These are phyloP conservation scores for Zygosaccharomyces siamensis DNA, from an alignment of 805 yeast genomes.

Conservation along the genomic window DNA sequence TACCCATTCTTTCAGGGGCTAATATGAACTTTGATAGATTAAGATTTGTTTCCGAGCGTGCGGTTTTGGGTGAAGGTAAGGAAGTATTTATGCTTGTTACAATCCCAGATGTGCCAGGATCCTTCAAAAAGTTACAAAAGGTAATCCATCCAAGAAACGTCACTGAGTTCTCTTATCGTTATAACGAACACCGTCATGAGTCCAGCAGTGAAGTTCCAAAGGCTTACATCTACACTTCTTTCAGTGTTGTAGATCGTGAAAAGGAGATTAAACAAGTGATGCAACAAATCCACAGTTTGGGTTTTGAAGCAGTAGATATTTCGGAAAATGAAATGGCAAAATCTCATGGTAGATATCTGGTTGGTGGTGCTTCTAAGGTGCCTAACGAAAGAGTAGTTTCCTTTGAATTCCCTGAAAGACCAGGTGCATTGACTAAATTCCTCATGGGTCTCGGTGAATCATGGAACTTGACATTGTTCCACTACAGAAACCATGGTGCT, in stretches of 20 bases:
- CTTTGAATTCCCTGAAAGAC: slow-evolving; percentile 96
- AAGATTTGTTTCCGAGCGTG: slow-evolving; percentile 94
- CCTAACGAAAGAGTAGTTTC: slow-evolving; percentile 71
- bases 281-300: slow-evolving; percentile 52
- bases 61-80: slow-evolving; percentile 96
- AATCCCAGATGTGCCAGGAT: slow-evolving; percentile 91
- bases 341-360: slow-evolving; percentile 91
- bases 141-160: slow-evolving; percentile 82
- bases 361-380: slow-evolving; percentile 81
- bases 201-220: slow-evolving; percentile 37
- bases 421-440: slow-evolving; percentile 86
- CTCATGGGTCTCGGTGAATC: slow-evolving; percentile 61
- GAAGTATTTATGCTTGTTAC: slow-evolving; percentile 89
- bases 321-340: slow-evolving; percentile 94
- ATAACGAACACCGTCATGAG: slow-evolving; percentile 40
- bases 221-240: slow-evolving; percentile 85
- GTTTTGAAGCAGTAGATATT: slow-evolving; percentile 75
- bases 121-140: slow-evolving; percentile 70
- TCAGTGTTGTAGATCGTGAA: slow-evolving; percentile 71
- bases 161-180: slow-evolving; percentile 92
- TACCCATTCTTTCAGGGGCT: slow-evolving; percentile 90
- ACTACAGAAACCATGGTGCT: slow-evolving; percentile 94
- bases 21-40: slow-evolving; percentile 97
- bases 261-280: slow-evolving; percentile 66
- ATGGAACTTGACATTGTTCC: slow-evolving; percentile 94